These are phyloP conservation scores for Lactuca sativa DNA, from an alignment of 129 eudicot species.

Conservation along the genomic window DNA sequence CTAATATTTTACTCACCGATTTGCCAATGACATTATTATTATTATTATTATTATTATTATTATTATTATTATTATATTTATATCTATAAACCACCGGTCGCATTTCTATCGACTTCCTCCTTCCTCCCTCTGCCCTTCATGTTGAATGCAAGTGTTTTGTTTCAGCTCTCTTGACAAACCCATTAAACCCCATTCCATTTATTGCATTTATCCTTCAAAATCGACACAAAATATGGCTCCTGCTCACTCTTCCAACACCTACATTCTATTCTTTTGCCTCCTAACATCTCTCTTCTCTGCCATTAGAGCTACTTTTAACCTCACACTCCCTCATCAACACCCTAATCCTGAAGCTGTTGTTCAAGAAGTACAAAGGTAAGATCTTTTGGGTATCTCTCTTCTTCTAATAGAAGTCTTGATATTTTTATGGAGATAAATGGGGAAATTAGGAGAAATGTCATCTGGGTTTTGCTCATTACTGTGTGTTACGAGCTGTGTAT, in stretches of 20 bases:
- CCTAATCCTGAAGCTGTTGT: constrained; percentile 90
- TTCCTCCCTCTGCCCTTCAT: constrained; percentile 15
- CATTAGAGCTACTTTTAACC: constrained; percentile 51
- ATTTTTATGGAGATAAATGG: neutral
- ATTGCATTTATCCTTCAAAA: constrained; percentile 24
- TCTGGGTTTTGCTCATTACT: constrained; percentile 26
- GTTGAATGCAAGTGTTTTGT: constrained; percentile 23
- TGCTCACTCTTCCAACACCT: constrained; percentile 25
- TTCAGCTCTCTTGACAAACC: constrained; percentile 27
- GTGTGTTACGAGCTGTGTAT: constrained; percentile 26
- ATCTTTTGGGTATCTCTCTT: constrained; percentile 1
- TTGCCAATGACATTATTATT: constrained; percentile 8
- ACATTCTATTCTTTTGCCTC: constrained; percentile 58
- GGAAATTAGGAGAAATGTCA: constrained; percentile 4
- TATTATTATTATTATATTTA: constrained; percentile 6
- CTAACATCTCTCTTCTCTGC: constrained; percentile 38
- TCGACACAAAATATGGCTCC: constrained; percentile 42
- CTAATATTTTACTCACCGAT: constrained; percentile 23
- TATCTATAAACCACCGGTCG: constrained; percentile 10
- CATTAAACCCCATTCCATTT: constrained; percentile 24
- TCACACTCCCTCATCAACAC: constrained; percentile 86
- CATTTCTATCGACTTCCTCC: constrained; percentile 24
- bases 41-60: constrained; percentile 12
- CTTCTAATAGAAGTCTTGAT: neutral
- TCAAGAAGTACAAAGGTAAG: constrained; percentile 75